phyloP scores from a whole-genome alignment of 2,329 filamentous ascomycete genomes.

The Penicillium sp. region DNA sequence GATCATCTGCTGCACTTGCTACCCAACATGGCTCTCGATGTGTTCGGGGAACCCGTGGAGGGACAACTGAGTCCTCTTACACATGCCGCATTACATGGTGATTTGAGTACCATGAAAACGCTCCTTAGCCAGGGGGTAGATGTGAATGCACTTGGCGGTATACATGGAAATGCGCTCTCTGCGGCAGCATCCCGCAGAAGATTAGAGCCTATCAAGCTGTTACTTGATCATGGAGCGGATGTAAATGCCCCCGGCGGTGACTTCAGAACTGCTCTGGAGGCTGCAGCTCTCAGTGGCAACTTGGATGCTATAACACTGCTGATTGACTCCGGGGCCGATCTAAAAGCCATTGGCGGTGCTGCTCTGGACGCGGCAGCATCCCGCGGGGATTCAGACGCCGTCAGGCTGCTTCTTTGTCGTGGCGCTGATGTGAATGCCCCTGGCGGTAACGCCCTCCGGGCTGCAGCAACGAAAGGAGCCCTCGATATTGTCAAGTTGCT shows the following conservation, averaged over 20 bases:
- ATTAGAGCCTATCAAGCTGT: slow-evolving; percentile 20
- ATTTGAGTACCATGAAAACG: neutral
- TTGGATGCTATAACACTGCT: slow-evolving; percentile 29
- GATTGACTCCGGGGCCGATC: slow-evolving; percentile 24
- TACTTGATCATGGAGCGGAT: slow-evolving; percentile 20
- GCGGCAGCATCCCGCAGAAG: slow-evolving; percentile 27
- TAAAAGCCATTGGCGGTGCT: slow-evolving; percentile 14
- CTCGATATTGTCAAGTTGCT: neutral
- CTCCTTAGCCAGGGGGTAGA: slow-evolving; percentile 2
- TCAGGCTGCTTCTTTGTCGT: neutral
- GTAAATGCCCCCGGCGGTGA: slow-evolving; percentile 11
- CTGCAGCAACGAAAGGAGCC: neutral
- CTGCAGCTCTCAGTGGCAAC: slow-evolving; percentile 26
- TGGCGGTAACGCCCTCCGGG: neutral
- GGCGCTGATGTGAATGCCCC: neutral
- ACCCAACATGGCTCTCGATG: no score
- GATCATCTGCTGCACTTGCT: no score
- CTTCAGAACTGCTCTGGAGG: slow-evolving; percentile 13
- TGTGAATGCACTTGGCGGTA: slow-evolving; percentile 20
- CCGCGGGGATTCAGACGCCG: neutral
- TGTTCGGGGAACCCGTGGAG: no score
- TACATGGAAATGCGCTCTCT: slow-evolving; percentile 23
- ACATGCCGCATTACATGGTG: neutral
- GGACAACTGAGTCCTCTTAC: neutral
- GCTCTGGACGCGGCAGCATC: neutral